Conservation (phyloP, 2,329 filamentous ascomycete species). For the Venturia carpophila region DNA sequence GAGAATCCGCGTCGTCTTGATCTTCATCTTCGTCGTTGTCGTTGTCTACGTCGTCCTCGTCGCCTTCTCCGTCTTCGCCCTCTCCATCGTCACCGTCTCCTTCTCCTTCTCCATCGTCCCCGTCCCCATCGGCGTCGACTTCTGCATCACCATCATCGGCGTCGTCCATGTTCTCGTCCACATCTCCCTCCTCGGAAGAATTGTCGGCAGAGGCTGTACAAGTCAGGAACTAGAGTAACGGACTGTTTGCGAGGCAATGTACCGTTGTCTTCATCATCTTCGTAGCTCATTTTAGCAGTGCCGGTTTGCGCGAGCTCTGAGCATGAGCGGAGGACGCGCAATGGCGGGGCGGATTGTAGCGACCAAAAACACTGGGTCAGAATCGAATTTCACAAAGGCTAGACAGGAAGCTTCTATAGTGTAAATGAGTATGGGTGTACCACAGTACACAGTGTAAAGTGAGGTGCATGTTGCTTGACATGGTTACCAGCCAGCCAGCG, state of each 20-base stretch:
- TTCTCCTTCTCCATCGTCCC: slow-evolving; percentile 30
- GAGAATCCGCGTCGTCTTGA: slow-evolving; percentile 39
- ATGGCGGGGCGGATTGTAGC: not conserved
- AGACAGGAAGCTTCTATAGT: not conserved
- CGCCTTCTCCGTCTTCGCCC: slow-evolving; percentile 30
- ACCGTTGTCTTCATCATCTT: slow-evolving; percentile 17
- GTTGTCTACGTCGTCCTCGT: slow-evolving; percentile 31
- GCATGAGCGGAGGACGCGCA: not conserved
- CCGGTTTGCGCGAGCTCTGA: not conserved
- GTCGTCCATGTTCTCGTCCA: slow-evolving; percentile 38
- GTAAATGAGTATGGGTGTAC: no score
- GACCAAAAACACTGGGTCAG: not conserved
- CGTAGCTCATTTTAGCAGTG: slow-evolving; percentile 14
- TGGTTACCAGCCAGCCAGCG: no score
- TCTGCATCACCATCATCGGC: slow-evolving; percentile 35
- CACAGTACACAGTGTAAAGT: no score
- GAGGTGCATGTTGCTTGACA: no score
- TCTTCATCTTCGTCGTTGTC: slow-evolving; percentile 36
- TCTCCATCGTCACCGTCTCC: slow-evolving; percentile 33
- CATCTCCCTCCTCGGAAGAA: slow-evolving; percentile 31
- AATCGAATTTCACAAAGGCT: not conserved
- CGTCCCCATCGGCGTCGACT: slow-evolving; percentile 31
- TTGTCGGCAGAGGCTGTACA: slow-evolving; percentile 9
- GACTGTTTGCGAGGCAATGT: not conserved
- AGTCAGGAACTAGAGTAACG: not conserved